These are phyloP conservation scores for Candida methanosorbosa DNA, from an alignment of 805 yeast genomes.

Conservation along the genomic window DNA sequence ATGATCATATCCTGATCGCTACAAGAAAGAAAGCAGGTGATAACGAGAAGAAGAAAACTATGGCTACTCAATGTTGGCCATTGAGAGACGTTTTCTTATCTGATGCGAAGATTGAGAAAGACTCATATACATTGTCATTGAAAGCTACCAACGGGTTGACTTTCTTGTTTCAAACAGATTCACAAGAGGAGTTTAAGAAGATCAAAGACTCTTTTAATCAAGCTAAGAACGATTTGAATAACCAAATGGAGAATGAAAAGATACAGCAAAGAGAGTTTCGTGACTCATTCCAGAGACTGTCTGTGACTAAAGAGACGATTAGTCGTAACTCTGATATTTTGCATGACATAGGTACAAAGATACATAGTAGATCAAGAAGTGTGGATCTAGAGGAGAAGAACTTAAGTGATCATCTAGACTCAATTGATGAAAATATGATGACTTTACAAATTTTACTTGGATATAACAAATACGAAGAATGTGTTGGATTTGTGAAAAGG, in stretches of 20 bases:
- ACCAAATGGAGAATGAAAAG: slow-evolving; percentile 42
- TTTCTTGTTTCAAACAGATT: slow-evolving; percentile 54
- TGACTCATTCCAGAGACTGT: slow-evolving; percentile 35
- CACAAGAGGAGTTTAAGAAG: slow-evolving; percentile 46
- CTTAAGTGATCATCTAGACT: slow-evolving; percentile 14
- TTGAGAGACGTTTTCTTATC: slow-evolving; percentile 47
- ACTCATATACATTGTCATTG: slow-evolving; percentile 15
- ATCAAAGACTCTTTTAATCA: slow-evolving; percentile 47
- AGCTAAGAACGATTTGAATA: slow-evolving; percentile 54
- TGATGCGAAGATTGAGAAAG: slow-evolving; percentile 21
- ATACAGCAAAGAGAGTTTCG: slow-evolving; percentile 32
- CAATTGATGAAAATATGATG: slow-evolving; percentile 38
- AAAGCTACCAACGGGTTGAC: slow-evolving; percentile 21
- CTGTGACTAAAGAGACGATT: slow-evolving; percentile 12
- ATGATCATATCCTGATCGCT: slow-evolving; percentile 72
- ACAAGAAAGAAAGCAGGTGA: slow-evolving; percentile 39
- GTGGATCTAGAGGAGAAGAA: slow-evolving; percentile 28
- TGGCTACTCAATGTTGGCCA: slow-evolving; percentile 77
- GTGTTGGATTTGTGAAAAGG: slow-evolving; percentile 26
- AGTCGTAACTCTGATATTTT: slow-evolving; percentile 30
- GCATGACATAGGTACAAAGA: slow-evolving; percentile 49
- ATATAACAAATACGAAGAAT: slow-evolving; percentile 34
- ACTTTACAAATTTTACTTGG: slow-evolving; percentile 42
- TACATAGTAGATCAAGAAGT: slow-evolving; percentile 48
- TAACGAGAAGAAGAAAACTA: slow-evolving; percentile 24